Base-by-base conservation (phyloP, 140 eudicot species). In the Erigeron philadelphicus region DNA sequence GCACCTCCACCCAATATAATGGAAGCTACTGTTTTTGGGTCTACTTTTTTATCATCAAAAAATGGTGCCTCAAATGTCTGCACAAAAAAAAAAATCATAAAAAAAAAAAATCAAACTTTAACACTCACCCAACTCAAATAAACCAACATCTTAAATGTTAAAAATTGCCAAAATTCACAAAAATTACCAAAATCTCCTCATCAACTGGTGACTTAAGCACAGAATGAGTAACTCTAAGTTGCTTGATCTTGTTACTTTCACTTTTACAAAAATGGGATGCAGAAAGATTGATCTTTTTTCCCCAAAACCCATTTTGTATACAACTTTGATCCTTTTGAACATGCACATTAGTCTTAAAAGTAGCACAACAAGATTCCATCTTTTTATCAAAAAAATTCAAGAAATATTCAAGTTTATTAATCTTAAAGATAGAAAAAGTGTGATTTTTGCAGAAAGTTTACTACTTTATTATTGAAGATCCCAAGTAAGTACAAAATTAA, bases 1-100 rank as follows among this genome's bases (percentile, higher is more conserved):
- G 96, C 96, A 63, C 98, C 98, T 19, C 98, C 98, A 70, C 98
- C 96, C 73, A 93, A 75, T 1, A 93, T 86, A 41, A 93, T 82
- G 9, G 98, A 80, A 44, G 98, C 95, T 19, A 93, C 96, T 61
- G 79, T 80, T 77, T 84, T 83, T 2, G 98, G 96, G 73, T 93
- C 96, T 66, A 86, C 96, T 64, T 67, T 81, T 31, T 76, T 72
- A 48, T 77, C 79, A 62, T 81, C 83, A 50, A 84, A 74, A n/a
- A 56, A 62, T 35, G 86, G 80, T 0, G 63, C 66, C 73, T 89
- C 90, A 76, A 83, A 81, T 72, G 80, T 74, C 96, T 89, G 74
- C 52, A 79, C 61, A n/a, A 47, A 43, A 16, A 15, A 19, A 8
- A 18, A 49, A 4, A 16, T 31, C 38, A 50, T 12, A 64, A 15